Percentiles rank a stretch among this genome's conserved stretches.
Evolutionary conservation across 2,329 filamentous ascomycete species (phyloP).

Genomic region (Ilyonectria sp.): DNA sequence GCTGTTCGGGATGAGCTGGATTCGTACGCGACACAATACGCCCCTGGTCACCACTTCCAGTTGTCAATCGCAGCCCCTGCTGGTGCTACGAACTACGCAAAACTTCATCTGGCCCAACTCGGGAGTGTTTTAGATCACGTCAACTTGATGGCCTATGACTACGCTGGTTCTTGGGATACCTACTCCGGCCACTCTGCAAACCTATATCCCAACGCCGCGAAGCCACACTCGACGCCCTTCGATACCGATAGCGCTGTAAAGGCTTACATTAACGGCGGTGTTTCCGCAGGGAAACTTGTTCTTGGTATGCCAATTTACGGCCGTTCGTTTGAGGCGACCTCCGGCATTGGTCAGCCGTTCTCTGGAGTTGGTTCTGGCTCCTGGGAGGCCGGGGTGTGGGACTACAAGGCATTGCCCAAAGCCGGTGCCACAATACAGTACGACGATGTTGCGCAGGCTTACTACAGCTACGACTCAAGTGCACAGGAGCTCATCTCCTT

Average conservation of each 20-base stretch:
- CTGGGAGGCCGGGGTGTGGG: slow-evolving; percentile 84
- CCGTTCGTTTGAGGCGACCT: slow-evolving; percentile 57
- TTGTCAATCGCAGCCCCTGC: slow-evolving; percentile 69
- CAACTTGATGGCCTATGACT: slow-evolving; percentile 86
- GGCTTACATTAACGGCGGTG: slow-evolving; percentile 75
- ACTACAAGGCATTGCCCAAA: slow-evolving; percentile 83
- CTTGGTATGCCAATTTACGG: slow-evolving; percentile 80
- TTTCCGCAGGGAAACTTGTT: slow-evolving; percentile 77
- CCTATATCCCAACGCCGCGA: slow-evolving; percentile 69
- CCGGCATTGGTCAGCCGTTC: slow-evolving; percentile 77
- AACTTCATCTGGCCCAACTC: slow-evolving; percentile 64
- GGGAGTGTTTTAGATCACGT: slow-evolving; percentile 67
- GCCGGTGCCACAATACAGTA: slow-evolving; percentile 70
- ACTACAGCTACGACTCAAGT: slow-evolving; percentile 78
- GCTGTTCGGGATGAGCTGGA: slow-evolving; percentile 64
- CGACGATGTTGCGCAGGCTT: slow-evolving; percentile 72
- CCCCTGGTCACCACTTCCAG: slow-evolving; percentile 65
- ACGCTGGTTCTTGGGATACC: slow-evolving; percentile 78
- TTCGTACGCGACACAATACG: slow-evolving; percentile 60
- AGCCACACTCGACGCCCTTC: slow-evolving; percentile 76
- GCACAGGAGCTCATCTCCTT: slow-evolving; percentile 79
- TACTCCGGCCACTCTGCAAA: slow-evolving; percentile 80
- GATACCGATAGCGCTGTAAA: slow-evolving; percentile 76
- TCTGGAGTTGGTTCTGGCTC: slow-evolving; percentile 76
- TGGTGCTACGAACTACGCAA: slow-evolving; percentile 64